phyloP scores from a whole-genome alignment of 1,284 basidiomycete genomes.

The Pterula multifida region DNA sequence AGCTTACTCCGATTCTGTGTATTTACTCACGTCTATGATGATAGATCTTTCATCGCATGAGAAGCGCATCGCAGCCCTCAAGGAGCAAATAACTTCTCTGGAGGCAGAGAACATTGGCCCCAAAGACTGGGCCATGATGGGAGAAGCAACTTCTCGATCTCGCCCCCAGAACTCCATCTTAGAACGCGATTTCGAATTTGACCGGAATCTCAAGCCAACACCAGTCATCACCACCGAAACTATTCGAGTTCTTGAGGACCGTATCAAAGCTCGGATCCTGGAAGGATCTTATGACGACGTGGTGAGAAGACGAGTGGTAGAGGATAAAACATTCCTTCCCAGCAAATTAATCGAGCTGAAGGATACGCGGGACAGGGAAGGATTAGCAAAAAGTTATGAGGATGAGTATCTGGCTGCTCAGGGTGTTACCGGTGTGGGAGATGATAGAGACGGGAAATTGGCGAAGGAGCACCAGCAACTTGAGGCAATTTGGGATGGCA shows the following conservation, averaged over 20 bases:
- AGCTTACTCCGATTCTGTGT: neutral
- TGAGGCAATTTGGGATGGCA: slow-evolving; percentile 71
- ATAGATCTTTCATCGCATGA: slow-evolving; percentile 48
- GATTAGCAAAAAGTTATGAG: slow-evolving; percentile 94
- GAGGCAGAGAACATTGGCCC: slow-evolving; percentile 62
- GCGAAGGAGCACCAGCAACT: slow-evolving; percentile 85
- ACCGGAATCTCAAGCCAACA: slow-evolving; percentile 76
- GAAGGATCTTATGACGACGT: slow-evolving; percentile 90
- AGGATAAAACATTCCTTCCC: slow-evolving; percentile 84
- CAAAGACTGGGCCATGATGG: slow-evolving; percentile 86
- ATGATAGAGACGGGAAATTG: slow-evolving; percentile 84
- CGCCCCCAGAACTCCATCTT: slow-evolving; percentile 89
- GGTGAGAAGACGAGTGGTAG: slow-evolving; percentile 64
- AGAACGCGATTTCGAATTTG: slow-evolving; percentile 93
- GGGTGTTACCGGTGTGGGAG: slow-evolving; percentile 38
- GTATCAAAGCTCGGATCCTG: slow-evolving; percentile 85
- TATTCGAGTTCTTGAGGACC: slow-evolving; percentile 76
- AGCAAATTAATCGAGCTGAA: slow-evolving; percentile 85
- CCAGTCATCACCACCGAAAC: slow-evolving; percentile 88
- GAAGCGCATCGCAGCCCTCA: slow-evolving; percentile 45
- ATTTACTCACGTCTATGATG: neutral
- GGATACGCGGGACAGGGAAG: slow-evolving; percentile 80
- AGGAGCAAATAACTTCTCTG: slow-evolving; percentile 56
- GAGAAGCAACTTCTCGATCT: slow-evolving; percentile 75
- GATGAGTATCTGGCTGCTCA: slow-evolving; percentile 74